These are phyloP conservation scores for Lachancea waltii DNA, from an alignment of 805 yeast genomes.

Conservation along the genomic window DNA sequence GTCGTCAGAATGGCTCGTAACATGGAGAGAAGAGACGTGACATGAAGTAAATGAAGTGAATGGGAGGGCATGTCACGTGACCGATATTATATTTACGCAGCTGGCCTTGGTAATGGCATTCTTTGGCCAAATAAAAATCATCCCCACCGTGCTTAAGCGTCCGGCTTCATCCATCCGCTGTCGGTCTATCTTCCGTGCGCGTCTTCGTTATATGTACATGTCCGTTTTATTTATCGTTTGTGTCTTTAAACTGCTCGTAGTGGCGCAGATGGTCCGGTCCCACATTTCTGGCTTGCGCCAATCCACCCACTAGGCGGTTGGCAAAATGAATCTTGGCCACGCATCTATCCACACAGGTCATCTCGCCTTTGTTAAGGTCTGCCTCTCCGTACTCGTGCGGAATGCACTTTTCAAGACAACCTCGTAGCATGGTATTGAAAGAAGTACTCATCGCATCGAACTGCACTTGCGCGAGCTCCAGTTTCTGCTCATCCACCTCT, in stretches of 20 bases:
- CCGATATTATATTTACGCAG: not conserved
- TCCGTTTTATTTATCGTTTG: not conserved
- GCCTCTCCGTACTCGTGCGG: conserved; percentile 74
- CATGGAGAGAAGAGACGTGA: too few relatives aligned
- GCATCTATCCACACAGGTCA: conserved; percentile 78
- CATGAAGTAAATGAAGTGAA: too few relatives aligned
- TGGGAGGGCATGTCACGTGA: not conserved
- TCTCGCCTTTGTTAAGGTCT: conserved; percentile 81
- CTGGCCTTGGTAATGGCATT: too few relatives aligned
- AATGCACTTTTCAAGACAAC: conserved; percentile 73
- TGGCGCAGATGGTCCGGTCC: conserved; percentile 41
- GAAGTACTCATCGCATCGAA: conserved; percentile 56
- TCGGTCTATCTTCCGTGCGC: not conserved
- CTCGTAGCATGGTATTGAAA: conserved; percentile 46
- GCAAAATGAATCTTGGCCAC: conserved; percentile 75
- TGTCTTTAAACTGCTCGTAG: conserved; percentile 16
- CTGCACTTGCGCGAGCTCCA: conserved; percentile 61
- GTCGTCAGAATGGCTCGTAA: too few relatives aligned
- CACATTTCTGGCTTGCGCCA: conserved; percentile 39
- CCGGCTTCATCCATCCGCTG: too few relatives aligned
- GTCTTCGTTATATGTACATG: not conserved
- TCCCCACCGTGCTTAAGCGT: too few relatives aligned
- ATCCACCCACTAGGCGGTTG: conserved; percentile 54
- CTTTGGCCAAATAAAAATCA: too few relatives aligned
- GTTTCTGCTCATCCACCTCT: conserved; percentile 52